phyloP scores from a whole-genome alignment of 352 stramenopile genomes.

The Globisporangium irregulare region DNA sequence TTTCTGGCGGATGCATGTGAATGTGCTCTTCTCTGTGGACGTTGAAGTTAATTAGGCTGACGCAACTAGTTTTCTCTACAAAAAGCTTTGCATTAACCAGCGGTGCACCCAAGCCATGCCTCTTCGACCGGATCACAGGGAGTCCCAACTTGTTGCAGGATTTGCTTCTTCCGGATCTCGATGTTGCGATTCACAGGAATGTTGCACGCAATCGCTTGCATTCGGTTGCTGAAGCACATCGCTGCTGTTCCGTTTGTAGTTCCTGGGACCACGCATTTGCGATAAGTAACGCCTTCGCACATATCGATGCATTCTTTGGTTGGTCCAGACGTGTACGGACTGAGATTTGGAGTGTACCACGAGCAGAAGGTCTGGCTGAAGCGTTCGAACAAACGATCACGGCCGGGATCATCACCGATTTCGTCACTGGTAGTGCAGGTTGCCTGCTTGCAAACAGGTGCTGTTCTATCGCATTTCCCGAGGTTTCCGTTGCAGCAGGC shows the following conservation, averaged over 20 bases:
- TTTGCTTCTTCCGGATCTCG: slow-evolving; percentile 9
- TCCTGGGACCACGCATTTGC: background rate
- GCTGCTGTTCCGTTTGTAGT: background rate
- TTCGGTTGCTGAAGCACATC: slow-evolving; percentile 13
- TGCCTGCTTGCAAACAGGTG: background rate
- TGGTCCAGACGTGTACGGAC: background rate
- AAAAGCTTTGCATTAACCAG: background rate
- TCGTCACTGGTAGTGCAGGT: background rate
- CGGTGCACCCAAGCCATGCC: slow-evolving; percentile 10
- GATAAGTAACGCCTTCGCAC: slow-evolving; percentile 4
- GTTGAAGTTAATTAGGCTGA: too few species aligned
- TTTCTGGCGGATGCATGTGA: background rate
- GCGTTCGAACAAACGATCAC: background rate
- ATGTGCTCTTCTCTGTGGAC: too few species aligned
- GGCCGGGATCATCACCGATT: background rate
- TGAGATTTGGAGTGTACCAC: background rate
- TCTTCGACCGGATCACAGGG: slow-evolving; percentile 13
- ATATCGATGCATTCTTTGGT: too few species aligned
- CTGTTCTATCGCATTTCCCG: background rate
- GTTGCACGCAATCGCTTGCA: slow-evolving; percentile 4
- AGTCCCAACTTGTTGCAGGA: background rate
- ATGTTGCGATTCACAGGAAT: background rate
- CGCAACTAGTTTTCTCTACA: too few species aligned
- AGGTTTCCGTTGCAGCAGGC: background rate
- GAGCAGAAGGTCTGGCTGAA: background rate